Percentiles rank a stretch among this genome's conserved stretches.
Conservation (phyloP, 192 early-diverging fungal species). For the Pilobolus umbonatus region DNA sequence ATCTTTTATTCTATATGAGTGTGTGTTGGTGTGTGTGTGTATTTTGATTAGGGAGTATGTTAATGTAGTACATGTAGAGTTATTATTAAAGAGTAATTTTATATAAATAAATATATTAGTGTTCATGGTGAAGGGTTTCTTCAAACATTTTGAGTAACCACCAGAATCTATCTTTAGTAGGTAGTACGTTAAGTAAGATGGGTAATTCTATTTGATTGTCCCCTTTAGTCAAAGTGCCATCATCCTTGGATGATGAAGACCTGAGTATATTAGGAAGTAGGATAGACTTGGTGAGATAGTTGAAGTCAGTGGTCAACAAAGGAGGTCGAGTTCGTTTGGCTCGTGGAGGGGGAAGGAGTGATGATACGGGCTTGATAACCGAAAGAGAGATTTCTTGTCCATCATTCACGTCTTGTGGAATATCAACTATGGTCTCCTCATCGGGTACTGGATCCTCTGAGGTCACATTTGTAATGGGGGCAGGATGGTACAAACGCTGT, state of each 20-base stretch:
- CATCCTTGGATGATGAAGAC: neutral
- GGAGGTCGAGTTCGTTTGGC: constrained; percentile 6
- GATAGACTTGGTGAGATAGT: neutral
- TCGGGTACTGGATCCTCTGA: neutral
- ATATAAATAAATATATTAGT: no score
- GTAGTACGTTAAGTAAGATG: constrained; percentile 8
- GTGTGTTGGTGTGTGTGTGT: no score
- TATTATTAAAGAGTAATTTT: no score
- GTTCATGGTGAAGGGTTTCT: constrained; percentile 8
- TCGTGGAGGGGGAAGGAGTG: constrained; percentile 20
- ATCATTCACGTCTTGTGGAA: neutral
- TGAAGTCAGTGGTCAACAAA: constrained; percentile 1
- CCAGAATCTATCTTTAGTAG: constrained; percentile 11
- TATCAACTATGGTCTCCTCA: neutral
- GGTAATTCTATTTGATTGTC: no score
- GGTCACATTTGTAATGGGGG: neutral
- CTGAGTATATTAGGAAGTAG: constrained; percentile 5
- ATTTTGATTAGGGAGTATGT: no score
- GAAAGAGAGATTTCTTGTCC: neutral
- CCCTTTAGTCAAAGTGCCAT: no score
- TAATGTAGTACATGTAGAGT: no score
- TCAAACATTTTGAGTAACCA: constrained; percentile 10
- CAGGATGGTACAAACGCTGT: neutral
- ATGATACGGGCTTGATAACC: neutral
- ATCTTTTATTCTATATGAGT: no score